A percentile compares a stretch with the other conserved stretches of the same genome.
Conservation (phyloP, 805 yeast genomes). For the Wickerhamiella qilinensis region DNA sequence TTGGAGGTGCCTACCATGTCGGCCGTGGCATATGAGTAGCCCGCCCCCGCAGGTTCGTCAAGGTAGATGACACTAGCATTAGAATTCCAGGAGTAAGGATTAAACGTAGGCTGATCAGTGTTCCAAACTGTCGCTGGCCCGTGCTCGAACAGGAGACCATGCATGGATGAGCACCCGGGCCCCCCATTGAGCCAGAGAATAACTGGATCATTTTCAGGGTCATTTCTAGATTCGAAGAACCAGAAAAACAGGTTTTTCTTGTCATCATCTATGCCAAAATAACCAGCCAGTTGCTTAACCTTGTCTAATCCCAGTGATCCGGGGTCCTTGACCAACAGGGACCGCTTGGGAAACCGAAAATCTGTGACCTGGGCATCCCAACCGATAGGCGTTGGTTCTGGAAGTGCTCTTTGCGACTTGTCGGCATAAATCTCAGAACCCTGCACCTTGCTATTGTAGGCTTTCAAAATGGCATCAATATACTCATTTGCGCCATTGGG, state of each 20-base stretch:
- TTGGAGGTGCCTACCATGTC: slow-evolving; percentile 51
- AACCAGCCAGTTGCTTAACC: slow-evolving; percentile 67
- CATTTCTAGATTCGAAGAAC: slow-evolving; percentile 75
- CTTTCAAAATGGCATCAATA: no score
- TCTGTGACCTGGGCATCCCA: no score
- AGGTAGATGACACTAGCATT: slow-evolving; percentile 85
- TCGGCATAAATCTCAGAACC: no score
- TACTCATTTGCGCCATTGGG: no score
- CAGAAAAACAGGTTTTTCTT: slow-evolving; percentile 91
- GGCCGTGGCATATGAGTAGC: slow-evolving; percentile 58
- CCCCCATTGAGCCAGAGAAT: slow-evolving; percentile 92
- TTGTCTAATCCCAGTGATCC: slow-evolving; percentile 57
- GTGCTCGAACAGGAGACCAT: slow-evolving; percentile 83
- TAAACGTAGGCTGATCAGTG: slow-evolving; percentile 52
- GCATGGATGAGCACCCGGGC: slow-evolving; percentile 90
- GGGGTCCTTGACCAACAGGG: slow-evolving; percentile 51
- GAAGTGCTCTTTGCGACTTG: no score
- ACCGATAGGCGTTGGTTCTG: no score
- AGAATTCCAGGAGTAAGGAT: slow-evolving; percentile 83
- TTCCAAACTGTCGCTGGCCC: slow-evolving; percentile 77
- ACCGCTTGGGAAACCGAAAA: slow-evolving; percentile 26
- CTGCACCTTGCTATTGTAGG: no score
- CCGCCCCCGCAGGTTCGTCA: slow-evolving; percentile 93
- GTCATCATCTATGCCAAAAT: slow-evolving; percentile 49
- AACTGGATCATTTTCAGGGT: slow-evolving; percentile 72